Evolutionary conservation across 192 early-diverging fungal genomes (phyloP).

Genomic region (Gaertneriomyces semiglobifer): DNA sequence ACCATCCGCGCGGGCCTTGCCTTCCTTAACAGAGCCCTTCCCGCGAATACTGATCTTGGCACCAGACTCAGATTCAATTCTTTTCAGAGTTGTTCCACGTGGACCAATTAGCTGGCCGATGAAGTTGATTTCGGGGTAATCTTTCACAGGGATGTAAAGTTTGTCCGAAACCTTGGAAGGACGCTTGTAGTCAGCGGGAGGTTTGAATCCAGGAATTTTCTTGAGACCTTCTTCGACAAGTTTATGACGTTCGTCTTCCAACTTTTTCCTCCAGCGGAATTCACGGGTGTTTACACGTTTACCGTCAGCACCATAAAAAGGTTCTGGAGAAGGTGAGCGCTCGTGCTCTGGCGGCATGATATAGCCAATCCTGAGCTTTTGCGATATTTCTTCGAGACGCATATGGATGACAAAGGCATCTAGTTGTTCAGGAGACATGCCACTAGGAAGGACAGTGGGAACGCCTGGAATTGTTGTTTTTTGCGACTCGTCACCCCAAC

Average conservation of each 20-base stretch:
- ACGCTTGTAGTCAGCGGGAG: constrained; percentile 86
- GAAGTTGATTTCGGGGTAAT: constrained; percentile 97
- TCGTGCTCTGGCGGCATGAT: constrained; percentile 75
- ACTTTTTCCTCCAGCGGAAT: constrained; percentile 79
- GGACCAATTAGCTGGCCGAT: constrained; percentile 94
- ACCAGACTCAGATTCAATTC: constrained; percentile 90
- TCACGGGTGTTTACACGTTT: constrained; percentile 96
- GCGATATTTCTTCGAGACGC: constrained; percentile 87
- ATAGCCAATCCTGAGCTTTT: constrained; percentile 76
- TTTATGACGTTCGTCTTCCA: constrained; percentile 89
- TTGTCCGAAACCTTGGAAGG: constrained; percentile 85
- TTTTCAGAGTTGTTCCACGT: constrained; percentile 94
- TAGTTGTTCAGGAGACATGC: constrained; percentile 73
- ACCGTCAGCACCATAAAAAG: constrained; percentile 86
- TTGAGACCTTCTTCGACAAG: constrained; percentile 77
- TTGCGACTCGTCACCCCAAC: constrained; percentile 82
- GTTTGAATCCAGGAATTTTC: constrained; percentile 76
- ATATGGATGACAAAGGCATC: constrained; percentile 78
- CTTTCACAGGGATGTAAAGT: constrained; percentile 90
- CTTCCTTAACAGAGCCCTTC: constrained; percentile 94
- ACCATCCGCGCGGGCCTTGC: constrained; percentile 59
- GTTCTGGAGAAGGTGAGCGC: constrained; percentile 95
- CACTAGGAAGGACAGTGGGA: constrained; percentile 73
- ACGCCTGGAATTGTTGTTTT: constrained; percentile 73
- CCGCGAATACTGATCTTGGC: constrained; percentile 97